A percentile compares a stretch with the other conserved stretches of the same genome.
Evolutionary conservation across 2,329 filamentous ascomycete genomes (phyloP).

Genomic region (Aureobasidium sp.): DNA sequence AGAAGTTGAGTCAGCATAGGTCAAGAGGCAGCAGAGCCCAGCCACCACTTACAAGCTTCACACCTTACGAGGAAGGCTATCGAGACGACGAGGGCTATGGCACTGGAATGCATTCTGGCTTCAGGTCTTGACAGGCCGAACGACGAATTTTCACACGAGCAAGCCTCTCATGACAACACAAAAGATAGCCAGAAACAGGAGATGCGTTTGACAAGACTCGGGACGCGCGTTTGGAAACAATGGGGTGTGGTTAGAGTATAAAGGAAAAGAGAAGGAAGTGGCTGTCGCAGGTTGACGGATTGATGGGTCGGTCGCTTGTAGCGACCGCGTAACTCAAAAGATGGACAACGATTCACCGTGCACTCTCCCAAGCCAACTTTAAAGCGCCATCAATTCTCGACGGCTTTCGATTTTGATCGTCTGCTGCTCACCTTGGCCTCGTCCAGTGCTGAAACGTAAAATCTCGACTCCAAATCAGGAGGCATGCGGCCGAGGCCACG

Average conservation of each 20-base stretch:
- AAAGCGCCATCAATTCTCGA: not conserved
- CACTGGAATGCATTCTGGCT: not conserved
- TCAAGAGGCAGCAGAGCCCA: not conserved
- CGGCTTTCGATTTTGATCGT: not conserved
- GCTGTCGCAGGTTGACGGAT: slow-evolving; percentile 1
- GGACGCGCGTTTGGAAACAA: not conserved
- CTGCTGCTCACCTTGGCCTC: not conserved
- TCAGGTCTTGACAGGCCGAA: not conserved
- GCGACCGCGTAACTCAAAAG: slow-evolving; percentile 4
- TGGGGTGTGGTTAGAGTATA: not conserved
- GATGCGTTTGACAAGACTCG: not conserved
- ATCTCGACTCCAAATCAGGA: not conserved
- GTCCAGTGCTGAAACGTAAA: not conserved
- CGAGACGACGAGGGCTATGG: not conserved
- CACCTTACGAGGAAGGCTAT: slow-evolving; percentile 3
- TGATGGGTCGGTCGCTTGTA: not conserved
- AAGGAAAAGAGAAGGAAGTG: slow-evolving; percentile 2
- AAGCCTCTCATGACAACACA: slow-evolving; percentile 1
- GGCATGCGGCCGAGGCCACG: not conserved
- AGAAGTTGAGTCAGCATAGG: not conserved
- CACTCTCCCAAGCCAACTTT: not conserved
- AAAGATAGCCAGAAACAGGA: not conserved
- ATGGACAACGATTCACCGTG: not conserved
- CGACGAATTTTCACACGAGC: not conserved
- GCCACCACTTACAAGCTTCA: slow-evolving; percentile 9